Evolutionary conservation across 768 basidiomycete genomes (phyloP), one percentile per base, ranked within the genome.

Genomic region (Termitomyces sp.): DNA sequence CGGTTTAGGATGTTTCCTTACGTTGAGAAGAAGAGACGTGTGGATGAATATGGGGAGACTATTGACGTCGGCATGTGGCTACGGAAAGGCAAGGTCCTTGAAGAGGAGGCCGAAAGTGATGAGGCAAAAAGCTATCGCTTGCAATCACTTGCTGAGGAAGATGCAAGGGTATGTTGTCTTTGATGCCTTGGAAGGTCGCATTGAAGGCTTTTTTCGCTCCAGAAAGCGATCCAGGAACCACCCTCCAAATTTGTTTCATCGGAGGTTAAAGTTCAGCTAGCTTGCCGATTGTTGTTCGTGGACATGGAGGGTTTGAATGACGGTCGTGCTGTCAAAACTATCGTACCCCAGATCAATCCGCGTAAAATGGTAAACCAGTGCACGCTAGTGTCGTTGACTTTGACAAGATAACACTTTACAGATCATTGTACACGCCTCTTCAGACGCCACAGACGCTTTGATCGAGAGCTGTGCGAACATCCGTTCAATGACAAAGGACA

Each of bases 221-320:
- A 93, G 89, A 86, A 89, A 80, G 83, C 80, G 28, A 82, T 87
- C 5, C 84, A 83, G 59, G 97, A 98, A 73, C 86, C 91, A 1
- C 97, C 97, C 16, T 96, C 91, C 39, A 98, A 98, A 73, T 98
- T 87, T 67, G 81, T 97, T 50, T 83, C 87, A 0, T 88, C 89
- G 46, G 80, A 85, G 28, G 78, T 91, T 7, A 87, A 90, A 60
- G 84, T 98, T 28, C 88, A 94, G 60, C 70, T 98, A 38, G 86
- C 90, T 35, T 97, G 96, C 67, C 86, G 90, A 5, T 75, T 98
- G 33, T 84, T 95, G 50, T 98, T 92, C 68, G 87, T 98, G 50
- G 96, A 99, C 69, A 88, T 98, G 85, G 97, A 98, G 69, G 97
- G 97, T 35, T 76, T 96, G 57, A 96, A 96, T 67, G 97, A 99